These are phyloP conservation scores for Komagataella pastoris DNA, from an alignment of 805 yeast genomes.

Conservation along the genomic window DNA sequence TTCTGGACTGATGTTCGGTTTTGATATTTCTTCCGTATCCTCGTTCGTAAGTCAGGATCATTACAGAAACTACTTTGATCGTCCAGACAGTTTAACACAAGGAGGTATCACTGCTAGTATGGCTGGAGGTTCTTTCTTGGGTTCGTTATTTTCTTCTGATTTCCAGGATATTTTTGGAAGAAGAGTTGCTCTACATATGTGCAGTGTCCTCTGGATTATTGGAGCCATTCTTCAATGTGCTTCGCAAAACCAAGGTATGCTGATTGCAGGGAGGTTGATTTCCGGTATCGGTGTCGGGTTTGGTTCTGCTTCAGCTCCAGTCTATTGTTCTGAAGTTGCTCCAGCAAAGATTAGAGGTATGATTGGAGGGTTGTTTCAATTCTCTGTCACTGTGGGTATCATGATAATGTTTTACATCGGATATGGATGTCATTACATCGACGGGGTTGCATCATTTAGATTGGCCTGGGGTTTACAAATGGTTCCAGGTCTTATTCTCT, in stretches of 20 bases:
- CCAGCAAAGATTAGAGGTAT: conserved; percentile 49
- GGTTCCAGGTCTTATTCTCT: conserved; percentile 30
- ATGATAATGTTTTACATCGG: conserved; percentile 42
- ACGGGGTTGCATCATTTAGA: conserved; percentile 12
- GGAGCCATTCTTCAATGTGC: conserved; percentile 11
- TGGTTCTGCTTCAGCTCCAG: conserved; percentile 56
- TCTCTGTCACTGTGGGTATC: conserved; percentile 52
- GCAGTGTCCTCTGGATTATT: conserved; percentile 13
- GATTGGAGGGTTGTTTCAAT: conserved; percentile 49
- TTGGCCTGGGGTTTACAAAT: conserved; percentile 36
- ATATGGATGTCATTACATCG: conserved; percentile 17
- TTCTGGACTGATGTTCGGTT: conserved; percentile 66
- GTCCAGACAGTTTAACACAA: conserved; percentile 44
- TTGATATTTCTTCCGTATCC: conserved; percentile 69
- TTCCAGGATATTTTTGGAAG: conserved; percentile 31
- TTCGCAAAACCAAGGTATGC: conserved; percentile 26
- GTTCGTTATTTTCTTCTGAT: conserved; percentile 44
- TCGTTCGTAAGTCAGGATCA: conserved; percentile 41
- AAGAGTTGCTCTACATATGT: conserved; percentile 20
- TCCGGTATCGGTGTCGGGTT: conserved; percentile 57
- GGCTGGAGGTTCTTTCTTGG: conserved; percentile 68
- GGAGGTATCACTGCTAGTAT: conserved; percentile 67
- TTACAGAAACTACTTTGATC: conserved; percentile 37
- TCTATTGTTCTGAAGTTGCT: conserved; percentile 51
- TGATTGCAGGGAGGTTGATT: conserved; percentile 41